Evolutionary conservation across 208 protist genomes (phyloP), one percentile per base, ranked within the genome.

Genomic region (Acanthamoeba castellanii): DNA sequence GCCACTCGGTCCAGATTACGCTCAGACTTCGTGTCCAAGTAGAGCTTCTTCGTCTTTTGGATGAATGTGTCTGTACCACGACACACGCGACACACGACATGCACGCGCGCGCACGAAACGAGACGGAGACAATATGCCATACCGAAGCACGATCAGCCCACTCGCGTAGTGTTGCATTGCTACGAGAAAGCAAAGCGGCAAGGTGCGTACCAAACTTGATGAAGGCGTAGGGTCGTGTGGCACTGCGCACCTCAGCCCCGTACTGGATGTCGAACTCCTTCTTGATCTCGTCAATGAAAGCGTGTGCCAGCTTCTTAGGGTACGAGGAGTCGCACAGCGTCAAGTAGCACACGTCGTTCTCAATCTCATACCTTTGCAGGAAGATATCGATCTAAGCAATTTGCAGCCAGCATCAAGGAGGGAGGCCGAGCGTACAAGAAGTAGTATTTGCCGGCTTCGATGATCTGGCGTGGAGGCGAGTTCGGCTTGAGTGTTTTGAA

Each of bases 11-110:
- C 96, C 25, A 98, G 50, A 55, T 97, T 97, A 37, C 95, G 89
- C 74, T 97, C 95, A 25, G 97, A 93, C 70, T 96, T 91, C 22
- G 96, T 97, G 90, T 98, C 97, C 72, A 92, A 52, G 95, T 98
- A 98, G 61, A 96, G 42, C 68, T 96, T 96, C 90, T 97, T 98
- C 18, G 96, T 97, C 92, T 96, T 96, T 78, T 97, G 96, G 30
- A 98, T 98, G 93, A 97, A 97, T n/a, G 97, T 96, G 93, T 98
- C 97, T 97, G 84, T 22, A 52, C 30, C 74, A 64, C 68, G 18
- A 68, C 93, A 84, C 42, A 55, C 20, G 16, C 25, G 50, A 52
- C 30, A 30, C 27, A 42, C 16, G 27, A 74, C 3, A 27, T 50
- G 55, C 22, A 32, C 3, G 52, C 52, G 4, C 3, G 52, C 52